Percentiles rank a stretch among this genome's conserved stretches.
Evolutionary conservation across 2,329 filamentous ascomycete genomes (phyloP).

Genomic region (Monosporascus sp.): DNA sequence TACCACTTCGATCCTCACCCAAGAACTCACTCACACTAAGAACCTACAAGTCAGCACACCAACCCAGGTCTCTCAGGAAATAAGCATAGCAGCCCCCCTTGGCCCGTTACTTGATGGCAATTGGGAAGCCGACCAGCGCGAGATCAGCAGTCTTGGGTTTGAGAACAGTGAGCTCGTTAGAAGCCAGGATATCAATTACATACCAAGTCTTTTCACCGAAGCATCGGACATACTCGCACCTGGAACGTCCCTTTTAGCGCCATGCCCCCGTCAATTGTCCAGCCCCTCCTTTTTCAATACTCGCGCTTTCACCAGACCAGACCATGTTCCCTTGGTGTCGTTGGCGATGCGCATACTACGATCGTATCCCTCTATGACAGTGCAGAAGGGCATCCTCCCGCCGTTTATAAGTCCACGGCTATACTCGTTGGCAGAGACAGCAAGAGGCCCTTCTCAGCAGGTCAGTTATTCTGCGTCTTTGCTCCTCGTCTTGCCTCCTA

Average conservation of each 20-base stretch:
- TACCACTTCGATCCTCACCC: background rate
- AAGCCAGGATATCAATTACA: background rate
- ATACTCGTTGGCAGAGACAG: background rate
- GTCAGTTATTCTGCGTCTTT: no score
- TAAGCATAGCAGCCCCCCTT: background rate
- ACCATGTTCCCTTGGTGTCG: conserved; percentile 3
- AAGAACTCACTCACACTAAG: background rate
- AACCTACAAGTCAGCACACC: background rate
- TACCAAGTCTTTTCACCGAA: no score
- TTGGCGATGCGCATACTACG: conserved; percentile 8
- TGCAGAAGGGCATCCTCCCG: conserved; percentile 5
- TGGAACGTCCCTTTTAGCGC: no score
- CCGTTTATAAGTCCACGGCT: conserved; percentile 7
- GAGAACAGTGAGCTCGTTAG: background rate
- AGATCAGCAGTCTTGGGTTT: background rate
- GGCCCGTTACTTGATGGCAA: background rate
- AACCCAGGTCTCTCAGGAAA: no score
- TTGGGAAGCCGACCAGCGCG: background rate
- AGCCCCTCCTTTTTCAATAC: conserved; percentile 2
- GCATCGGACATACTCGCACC: background rate
- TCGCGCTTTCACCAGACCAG: conserved; percentile 2
- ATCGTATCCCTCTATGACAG: conserved; percentile 11
- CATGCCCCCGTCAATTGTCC: background rate
- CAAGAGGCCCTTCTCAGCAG: no score
- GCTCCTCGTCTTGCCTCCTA: no score